These are phyloP conservation scores for Vaccinium darrowii DNA, from an alignment of 148 eudicot species.

Conservation along the genomic window DNA sequence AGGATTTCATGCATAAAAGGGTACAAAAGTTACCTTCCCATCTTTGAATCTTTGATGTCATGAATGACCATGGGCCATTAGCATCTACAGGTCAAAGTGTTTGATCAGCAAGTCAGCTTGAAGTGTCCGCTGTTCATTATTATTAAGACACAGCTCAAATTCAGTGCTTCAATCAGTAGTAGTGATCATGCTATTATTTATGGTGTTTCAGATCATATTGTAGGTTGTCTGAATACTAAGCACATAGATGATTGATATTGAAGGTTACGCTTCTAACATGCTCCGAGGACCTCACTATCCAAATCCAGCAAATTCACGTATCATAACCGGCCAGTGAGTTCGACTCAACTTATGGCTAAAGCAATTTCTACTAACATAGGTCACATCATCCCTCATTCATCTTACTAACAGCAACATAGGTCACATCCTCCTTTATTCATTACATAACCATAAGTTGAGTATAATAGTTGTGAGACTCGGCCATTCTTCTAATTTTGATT, in stretches of 20 bases:
- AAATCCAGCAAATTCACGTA: no score
- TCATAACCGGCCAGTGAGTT: no score
- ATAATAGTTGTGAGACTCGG: no score
- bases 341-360: no score
- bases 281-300: background rate
- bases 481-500: no score
- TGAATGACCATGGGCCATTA: background rate
- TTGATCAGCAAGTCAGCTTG: background rate
- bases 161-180: background rate
- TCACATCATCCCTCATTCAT: no score
- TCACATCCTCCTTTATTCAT: no score
- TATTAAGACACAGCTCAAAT: background rate
- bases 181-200: background rate
- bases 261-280: background rate
- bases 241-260: background rate
- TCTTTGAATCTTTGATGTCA: background rate
- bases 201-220: background rate
- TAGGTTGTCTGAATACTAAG: background rate
- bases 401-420: no score
- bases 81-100: background rate
- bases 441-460: no score
- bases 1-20: background rate
- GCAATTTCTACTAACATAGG: no score
- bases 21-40: background rate
- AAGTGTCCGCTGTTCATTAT: background rate